Percentiles rank a stretch among this genome's conserved stretches.
Conservation (phyloP, 305 asterid species). For the Ilex paraguariensis region DNA sequence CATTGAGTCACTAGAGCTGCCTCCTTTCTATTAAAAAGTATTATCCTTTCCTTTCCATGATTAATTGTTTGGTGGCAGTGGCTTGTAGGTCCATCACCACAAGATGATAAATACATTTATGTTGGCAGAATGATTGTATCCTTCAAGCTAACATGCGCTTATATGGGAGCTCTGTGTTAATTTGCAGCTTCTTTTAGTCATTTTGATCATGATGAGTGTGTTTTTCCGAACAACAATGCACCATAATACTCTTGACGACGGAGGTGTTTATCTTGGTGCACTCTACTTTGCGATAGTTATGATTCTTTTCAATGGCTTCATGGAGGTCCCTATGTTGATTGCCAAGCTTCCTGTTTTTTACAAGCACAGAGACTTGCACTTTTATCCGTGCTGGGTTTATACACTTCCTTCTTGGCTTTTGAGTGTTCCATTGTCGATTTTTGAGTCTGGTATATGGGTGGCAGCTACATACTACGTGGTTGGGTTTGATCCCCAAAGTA, state of each 20-base stretch:
- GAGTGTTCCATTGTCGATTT: conserved; percentile 59
- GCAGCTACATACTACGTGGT: conserved; percentile 66
- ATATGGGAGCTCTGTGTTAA: conserved; percentile 6
- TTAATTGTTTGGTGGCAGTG: too few species aligned
- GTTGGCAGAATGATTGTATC: too few species aligned
- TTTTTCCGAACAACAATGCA: conserved; percentile 80
- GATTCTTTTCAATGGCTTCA: conserved; percentile 76
- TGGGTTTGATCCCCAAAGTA: conserved; percentile 72
- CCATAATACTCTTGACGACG: conserved; percentile 58
- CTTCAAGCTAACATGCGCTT: neutral
- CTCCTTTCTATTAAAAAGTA: too few species aligned
- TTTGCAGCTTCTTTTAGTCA: conserved; percentile 59
- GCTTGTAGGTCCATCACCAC: too few species aligned
- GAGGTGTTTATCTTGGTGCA: conserved; percentile 77
- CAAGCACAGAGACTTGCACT: conserved; percentile 68
- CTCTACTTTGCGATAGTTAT: conserved; percentile 70
- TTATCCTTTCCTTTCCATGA: too few species aligned
- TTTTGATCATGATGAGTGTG: conserved; percentile 64
- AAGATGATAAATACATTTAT: too few species aligned
- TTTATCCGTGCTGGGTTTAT: conserved; percentile 72
- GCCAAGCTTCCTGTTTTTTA: conserved; percentile 74
- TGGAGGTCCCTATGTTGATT: conserved; percentile 80
- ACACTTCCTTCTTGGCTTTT: conserved; percentile 74
- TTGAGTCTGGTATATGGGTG: conserved; percentile 71
- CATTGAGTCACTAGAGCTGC: too few species aligned